phyloP scores from a whole-genome alignment of 23 red algal genomes.

The Agarophyton chilense region DNA sequence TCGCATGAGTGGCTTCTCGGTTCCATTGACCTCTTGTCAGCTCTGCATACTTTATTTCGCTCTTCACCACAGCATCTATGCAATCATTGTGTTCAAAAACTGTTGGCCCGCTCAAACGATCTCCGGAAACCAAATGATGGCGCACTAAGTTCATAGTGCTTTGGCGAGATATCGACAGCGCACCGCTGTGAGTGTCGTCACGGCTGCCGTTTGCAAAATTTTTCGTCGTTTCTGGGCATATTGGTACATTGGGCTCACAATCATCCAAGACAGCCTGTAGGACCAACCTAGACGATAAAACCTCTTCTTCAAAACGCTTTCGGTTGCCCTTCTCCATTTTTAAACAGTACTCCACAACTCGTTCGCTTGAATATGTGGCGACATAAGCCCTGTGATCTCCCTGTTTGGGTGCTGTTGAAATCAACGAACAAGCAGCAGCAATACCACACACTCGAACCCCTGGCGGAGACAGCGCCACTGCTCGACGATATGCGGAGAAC shows the following conservation, averaged over 20 bases:
- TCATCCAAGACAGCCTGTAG: constrained; percentile 73
- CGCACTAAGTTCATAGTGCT: constrained; percentile 58
- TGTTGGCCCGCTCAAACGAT: constrained; percentile 36
- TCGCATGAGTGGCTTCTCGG: constrained; percentile 53
- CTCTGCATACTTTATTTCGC: constrained; percentile 50
- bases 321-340: constrained; percentile 41
- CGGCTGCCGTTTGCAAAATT: background rate
- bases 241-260: background rate
- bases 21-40: constrained; percentile 4
- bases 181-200: background rate
- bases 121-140: constrained; percentile 41
- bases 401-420: constrained; percentile 7
- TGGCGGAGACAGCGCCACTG: constrained; percentile 43
- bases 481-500: constrained; percentile 47
- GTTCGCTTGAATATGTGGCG: constrained; percentile 22
- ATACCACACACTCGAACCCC: constrained; percentile 56
- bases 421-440: constrained; percentile 57
- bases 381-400: constrained; percentile 68
- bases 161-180: constrained; percentile 31
- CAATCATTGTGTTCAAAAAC: constrained; percentile 42
- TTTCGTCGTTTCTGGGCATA: background rate
- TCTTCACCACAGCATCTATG: constrained; percentile 21
- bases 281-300: constrained; percentile 60
- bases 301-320: constrained; percentile 58
- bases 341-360: constrained; percentile 48